Evolutionary conservation across 108 stramenopile species (phyloP).

Genomic region (Epipyxis sp.): DNA sequence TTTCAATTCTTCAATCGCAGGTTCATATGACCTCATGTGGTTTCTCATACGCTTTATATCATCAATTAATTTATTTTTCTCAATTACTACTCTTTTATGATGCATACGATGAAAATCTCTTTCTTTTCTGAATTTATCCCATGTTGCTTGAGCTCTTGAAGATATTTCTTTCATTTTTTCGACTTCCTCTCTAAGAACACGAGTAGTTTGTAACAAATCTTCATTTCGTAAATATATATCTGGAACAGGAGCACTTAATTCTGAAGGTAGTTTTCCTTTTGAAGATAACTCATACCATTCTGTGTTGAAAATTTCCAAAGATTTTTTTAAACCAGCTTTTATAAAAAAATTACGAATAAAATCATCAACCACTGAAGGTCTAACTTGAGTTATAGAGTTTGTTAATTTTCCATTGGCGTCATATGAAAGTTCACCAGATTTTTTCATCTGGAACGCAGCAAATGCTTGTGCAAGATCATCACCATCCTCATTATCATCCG

Average conservation of each 20-base stretch:
- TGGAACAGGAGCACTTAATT: conserved; percentile 55
- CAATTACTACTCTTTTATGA: conserved; percentile 64
- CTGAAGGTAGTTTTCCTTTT: conserved; percentile 56
- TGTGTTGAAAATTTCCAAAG: conserved; percentile 66
- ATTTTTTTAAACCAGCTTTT: conserved; percentile 58
- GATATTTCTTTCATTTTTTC: conserved; percentile 58
- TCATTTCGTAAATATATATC: conserved; percentile 64
- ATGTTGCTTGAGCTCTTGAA: conserved; percentile 57
- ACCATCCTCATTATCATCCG: conserved; percentile 44
- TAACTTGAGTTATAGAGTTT: conserved; percentile 36
- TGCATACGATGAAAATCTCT: conserved; percentile 69
- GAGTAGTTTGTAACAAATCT: conserved; percentile 61
- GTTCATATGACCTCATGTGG: conserved; percentile 63
- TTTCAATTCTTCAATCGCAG: conserved; percentile 61
- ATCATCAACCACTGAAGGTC: conserved; percentile 63
- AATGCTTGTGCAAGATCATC: conserved; percentile 52
- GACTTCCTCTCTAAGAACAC: conserved; percentile 49
- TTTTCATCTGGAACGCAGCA: conserved; percentile 37
- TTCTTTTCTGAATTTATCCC: conserved; percentile 71
- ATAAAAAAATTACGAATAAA: conserved; percentile 65
- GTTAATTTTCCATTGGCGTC: not conserved
- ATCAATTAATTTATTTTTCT: conserved; percentile 51
- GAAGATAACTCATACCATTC: conserved; percentile 66
- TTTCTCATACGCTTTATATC: conserved; percentile 59
- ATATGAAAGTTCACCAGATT: not conserved